Conservation (phyloP, 495 filamentous ascomycete genomes). For the Cryomyces antarcticus region DNA sequence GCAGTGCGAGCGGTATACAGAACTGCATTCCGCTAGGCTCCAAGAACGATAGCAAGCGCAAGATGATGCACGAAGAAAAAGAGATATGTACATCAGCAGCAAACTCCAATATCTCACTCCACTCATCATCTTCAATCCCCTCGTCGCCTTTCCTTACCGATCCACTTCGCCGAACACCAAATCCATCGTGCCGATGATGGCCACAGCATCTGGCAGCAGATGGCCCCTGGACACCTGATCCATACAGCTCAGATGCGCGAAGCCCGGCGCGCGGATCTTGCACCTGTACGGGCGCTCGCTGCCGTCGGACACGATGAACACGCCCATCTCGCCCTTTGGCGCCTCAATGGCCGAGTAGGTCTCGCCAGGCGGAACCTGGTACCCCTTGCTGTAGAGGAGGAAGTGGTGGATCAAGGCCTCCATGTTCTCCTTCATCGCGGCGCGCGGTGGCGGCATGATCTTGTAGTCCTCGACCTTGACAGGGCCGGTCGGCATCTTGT, state of each 20-base stretch:
- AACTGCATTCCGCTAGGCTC: too few species aligned
- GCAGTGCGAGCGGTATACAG: too few species aligned
- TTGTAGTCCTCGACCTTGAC: constrained; percentile 97
- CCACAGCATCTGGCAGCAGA: constrained; percentile 88
- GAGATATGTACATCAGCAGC: too few species aligned
- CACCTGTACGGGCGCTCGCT: constrained; percentile 92
- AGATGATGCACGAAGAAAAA: too few species aligned
- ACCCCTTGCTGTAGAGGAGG: constrained; percentile 94
- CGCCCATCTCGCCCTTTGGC: constrained; percentile 98
- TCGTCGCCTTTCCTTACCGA: not conserved
- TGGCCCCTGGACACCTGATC: constrained; percentile 85
- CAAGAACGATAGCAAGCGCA: too few species aligned
- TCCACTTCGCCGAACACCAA: constrained; percentile 8
- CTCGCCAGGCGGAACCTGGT: constrained; percentile 92
- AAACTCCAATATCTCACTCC: too few species aligned
- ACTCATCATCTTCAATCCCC: too few species aligned
- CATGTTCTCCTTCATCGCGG: constrained; percentile 99
- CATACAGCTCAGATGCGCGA: constrained; percentile 86
- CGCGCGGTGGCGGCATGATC: constrained; percentile 82
- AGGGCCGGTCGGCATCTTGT: constrained; percentile 93
- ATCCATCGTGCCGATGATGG: constrained; percentile 43
- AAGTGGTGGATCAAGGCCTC: constrained; percentile 99
- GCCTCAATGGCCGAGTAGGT: constrained; percentile 96
- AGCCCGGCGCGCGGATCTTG: constrained; percentile 92
- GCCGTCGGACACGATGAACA: constrained; percentile 91